A percentile compares a stretch with the other conserved stretches of the same genome.
phyloP scores from a whole-genome alignment of 1,284 basidiomycete genomes.

The Schizopora paradoxa region DNA sequence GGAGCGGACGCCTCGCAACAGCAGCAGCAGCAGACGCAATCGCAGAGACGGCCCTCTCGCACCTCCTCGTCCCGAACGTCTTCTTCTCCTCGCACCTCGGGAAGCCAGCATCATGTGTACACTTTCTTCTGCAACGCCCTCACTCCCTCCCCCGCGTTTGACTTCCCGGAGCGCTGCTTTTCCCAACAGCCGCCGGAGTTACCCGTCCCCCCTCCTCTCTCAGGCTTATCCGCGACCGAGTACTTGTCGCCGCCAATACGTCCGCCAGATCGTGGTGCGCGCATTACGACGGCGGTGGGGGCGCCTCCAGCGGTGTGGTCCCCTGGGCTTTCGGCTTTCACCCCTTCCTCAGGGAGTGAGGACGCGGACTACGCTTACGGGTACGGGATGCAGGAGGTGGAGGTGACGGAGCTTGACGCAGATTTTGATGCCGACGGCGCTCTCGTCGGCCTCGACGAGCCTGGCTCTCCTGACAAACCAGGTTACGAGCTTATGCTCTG shows the following conservation, averaged over 20 bases:
- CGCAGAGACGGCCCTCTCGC: not conserved
- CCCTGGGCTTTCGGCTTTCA: conserved; percentile 5
- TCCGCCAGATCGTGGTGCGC: conserved; percentile 1
- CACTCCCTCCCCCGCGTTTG: conserved; percentile 12
- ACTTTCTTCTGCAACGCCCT: conserved; percentile 14
- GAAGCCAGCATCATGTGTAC: conserved; percentile 9
- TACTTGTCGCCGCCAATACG: not conserved
- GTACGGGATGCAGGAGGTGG: conserved; percentile 11
- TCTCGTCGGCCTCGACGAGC: conserved; percentile 22
- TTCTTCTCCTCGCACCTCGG: no score
- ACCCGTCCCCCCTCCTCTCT: no score
- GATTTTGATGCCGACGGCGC: conserved; percentile 26
- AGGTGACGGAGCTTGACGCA: conserved; percentile 12
- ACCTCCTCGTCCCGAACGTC: conserved; percentile 4
- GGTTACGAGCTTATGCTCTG: conserved; percentile 21
- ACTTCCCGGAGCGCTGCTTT: conserved; percentile 7
- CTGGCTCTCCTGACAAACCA: conserved; percentile 26
- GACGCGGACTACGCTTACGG: conserved; percentile 11
- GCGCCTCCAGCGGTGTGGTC: not conserved
- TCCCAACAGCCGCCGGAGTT: no score
- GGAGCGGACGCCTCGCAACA: not conserved
- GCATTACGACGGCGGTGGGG: not conserved
- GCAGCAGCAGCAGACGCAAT: not conserved
- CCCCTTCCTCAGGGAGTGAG: not conserved
- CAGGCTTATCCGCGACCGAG: no score